phyloP scores from a whole-genome alignment of 495 filamentous ascomycete species.

The Talaromyces liani region DNA sequence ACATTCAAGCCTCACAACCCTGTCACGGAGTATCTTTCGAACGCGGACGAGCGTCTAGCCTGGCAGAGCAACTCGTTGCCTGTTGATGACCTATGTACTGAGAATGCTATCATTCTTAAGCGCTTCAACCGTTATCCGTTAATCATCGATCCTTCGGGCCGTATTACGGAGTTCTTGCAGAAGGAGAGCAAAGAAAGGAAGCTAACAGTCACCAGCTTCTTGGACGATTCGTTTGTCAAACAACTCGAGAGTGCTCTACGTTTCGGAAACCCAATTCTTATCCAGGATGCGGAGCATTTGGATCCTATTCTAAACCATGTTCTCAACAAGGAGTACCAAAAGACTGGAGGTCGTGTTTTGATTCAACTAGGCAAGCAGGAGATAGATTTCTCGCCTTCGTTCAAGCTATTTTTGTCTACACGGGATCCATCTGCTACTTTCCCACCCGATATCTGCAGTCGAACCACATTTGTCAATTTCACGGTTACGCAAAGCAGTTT shows the following conservation, averaged over 20 bases:
- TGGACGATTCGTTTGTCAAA: conserved; percentile 96
- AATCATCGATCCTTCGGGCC: conserved; percentile 95
- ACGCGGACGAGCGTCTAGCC: conserved; percentile 84
- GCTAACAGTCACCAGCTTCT: conserved; percentile 94
- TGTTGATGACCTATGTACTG: conserved; percentile 97
- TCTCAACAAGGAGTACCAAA: conserved; percentile 99
- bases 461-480: conserved; percentile 98
- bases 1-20: conserved; percentile 89
- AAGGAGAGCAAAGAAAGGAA: conserved; percentile 88
- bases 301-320: conserved; percentile 98
- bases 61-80: conserved; percentile 96
- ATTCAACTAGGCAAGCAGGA: conserved; percentile 98
- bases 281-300: conserved; percentile 95
- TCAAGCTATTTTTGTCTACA: conserved; percentile 92
- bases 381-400: conserved; percentile 97
- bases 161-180: conserved; percentile 89
- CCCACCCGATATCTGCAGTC: conserved; percentile 95
- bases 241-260: conserved; percentile 92
- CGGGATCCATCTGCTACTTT: conserved; percentile 94
- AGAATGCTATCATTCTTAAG: conserved; percentile 96
- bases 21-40: conserved; percentile 92
- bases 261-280: conserved; percentile 97
- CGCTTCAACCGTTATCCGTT: conserved; percentile 97
- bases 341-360: conserved; percentile 95
- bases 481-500: conserved; percentile 98